Base-by-base conservation (phyloP, 225 moss, liverwort and hornwort genomes). In the Physcomitrellopsis africana region DNA sequence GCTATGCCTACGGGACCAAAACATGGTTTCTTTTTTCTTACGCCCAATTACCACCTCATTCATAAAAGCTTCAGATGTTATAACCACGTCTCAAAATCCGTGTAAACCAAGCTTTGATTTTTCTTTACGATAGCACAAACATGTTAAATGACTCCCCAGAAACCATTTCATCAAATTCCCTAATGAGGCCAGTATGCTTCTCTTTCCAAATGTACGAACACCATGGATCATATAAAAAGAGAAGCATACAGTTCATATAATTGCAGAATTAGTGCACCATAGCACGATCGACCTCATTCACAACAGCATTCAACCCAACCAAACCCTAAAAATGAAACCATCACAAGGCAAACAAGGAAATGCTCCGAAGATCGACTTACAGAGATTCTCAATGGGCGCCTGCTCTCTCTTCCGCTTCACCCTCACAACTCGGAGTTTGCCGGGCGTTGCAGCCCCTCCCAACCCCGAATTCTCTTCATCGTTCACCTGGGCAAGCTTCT, bases 371-470 rank as follows among this genome's bases (percentile, higher is more conserved):
- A 9, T 3, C 46, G 51, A 37, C 88, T 79, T 76, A 85, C 85
- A 88, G 49, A 88, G 76, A 70, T 76, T 83, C 60, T 88, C 88
- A 62, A 88, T 83, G 12, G 83, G 85, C 51, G 81, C 73, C 52
- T 79, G 88, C 79, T 83, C 88, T 49, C 88, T 66, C 76, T 85
- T 85, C 63, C 85, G 83, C 81, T 88, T 85, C 64, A 88, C 80
- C 55, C 88, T 78, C 61, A 88, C 85, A 46, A 88, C 85, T 80
- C 80, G 80, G 27, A 85, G 60, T 73, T 85, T 88, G 10, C 71
- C 87, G 1, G 63, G 19, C 43, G 11, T 27, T 15, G 13, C 1
- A 32, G 70, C 52, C 48, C 42, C 32, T 11, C 77, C 80, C 23
- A 41, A 45, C 72, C 41, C 69, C 59, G 23, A 24, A 54, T 60